Evolutionary conservation across 352 stramenopile species (phyloP), one percentile per base, ranked within the genome.

Genomic region (Globisporangium spiculum): DNA sequence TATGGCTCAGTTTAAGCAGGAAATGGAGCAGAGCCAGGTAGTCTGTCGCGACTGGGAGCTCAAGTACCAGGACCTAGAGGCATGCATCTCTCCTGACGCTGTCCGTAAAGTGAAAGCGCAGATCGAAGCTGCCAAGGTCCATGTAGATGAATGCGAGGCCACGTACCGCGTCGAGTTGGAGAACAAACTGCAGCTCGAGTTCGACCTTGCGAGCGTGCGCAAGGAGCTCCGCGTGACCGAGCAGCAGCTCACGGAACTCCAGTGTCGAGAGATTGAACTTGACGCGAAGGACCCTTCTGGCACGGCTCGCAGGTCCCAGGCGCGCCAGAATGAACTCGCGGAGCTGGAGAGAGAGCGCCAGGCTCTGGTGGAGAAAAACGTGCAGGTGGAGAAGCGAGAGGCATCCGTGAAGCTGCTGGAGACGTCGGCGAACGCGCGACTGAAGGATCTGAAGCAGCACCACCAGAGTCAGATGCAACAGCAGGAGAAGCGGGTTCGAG

Each of bases 91-190:
- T 2, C 57, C 58, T 1, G 58, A 70, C 12, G 48, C 41, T 5
- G 36, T 58, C 3, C 38, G 26, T 16, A 53, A 53, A 22, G 52
- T 54, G 20, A 16, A 50, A 6, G 65, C 38, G 22, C 24, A 41
- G 36, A 26, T 66, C 22, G 58, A 60, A 3, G 50, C 58, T 0
- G 48, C 57, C 3, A 54, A 32, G 24, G 18, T 24, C 18, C 65
- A 52, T 14, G 65, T 48, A 0, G 58, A 52, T 0, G 65, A 70
- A 24, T 65, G 22, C 58, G 58, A 70, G 8, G 46, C 24, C 1
- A 55, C 65, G 20, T 70, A 70, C 65, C 26, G 44, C 22, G 50
- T 66, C 24, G 65, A 70, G 50, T 34, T 70, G 10, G 65, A 70
- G 57, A 52, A 65, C 46, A 70, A 60, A 1, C 48, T 66, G 6